A percentile compares a stretch with the other conserved stretches of the same genome.
Evolutionary conservation across 768 basidiomycete genomes (phyloP).

Genomic region (Amanita muscaria): DNA sequence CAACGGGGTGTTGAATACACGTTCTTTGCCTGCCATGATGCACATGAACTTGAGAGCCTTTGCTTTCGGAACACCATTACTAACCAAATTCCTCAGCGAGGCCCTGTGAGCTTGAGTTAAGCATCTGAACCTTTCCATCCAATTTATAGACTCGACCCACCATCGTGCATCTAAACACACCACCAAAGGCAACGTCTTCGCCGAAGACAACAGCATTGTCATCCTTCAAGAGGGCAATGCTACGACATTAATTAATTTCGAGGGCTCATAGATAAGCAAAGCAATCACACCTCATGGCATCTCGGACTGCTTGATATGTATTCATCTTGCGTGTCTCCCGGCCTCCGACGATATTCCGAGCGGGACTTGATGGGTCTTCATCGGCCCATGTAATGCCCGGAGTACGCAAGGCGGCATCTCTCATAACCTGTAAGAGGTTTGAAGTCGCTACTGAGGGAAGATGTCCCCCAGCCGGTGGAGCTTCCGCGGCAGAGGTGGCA

Average conservation of each 20-base stretch:
- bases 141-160: slow-evolving; percentile 35
- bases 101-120: slow-evolving; percentile 41
- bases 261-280: neutral
- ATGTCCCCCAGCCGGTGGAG: slow-evolving; percentile 77
- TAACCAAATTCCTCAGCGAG: slow-evolving; percentile 88
- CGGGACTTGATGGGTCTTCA: slow-evolving; percentile 36
- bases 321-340: slow-evolving; percentile 95
- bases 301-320: slow-evolving; percentile 84
- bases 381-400: slow-evolving; percentile 68
- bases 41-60: neutral
- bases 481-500: slow-evolving; percentile 42
- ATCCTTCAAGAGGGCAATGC: slow-evolving; percentile 78
- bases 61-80: slow-evolving; percentile 15
- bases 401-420: slow-evolving; percentile 64
- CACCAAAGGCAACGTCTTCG: slow-evolving; percentile 87
- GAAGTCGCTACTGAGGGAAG: slow-evolving; percentile 66
- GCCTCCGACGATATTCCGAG: slow-evolving; percentile 50
- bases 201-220: slow-evolving; percentile 87
- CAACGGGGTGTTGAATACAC: slow-evolving; percentile 92
- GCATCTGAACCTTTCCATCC: neutral
- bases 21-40: slow-evolving; percentile 57
- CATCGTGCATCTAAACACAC: slow-evolving; percentile 92
- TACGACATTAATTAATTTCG: slow-evolving; percentile 17
- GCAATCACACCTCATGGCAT: slow-evolving; percentile 65
- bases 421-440: slow-evolving; percentile 49